A percentile compares a stretch with the other conserved stretches of the same genome.
Evolutionary conservation across 257 asterid species (phyloP).

Genomic region (Fraxinus pennsylvanica): DNA sequence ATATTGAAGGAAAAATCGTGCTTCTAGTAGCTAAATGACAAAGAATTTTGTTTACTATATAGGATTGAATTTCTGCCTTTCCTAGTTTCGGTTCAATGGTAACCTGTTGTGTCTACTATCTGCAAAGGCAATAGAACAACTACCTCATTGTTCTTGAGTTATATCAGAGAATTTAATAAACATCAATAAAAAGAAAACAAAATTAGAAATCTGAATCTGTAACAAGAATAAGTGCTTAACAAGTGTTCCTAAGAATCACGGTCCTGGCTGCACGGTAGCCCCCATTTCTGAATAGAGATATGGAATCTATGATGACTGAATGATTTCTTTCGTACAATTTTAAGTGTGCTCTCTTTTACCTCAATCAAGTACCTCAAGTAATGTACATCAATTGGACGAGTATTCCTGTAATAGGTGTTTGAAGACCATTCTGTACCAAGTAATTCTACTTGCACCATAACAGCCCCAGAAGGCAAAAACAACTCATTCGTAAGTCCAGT

Average conservation of each 20-base stretch:
- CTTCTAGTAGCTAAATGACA: too few species aligned
- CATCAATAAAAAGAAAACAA: background rate
- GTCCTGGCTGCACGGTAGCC: conserved; percentile 56
- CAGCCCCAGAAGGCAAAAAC: conserved; percentile 63
- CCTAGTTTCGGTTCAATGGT: too few species aligned
- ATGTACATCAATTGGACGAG: conserved; percentile 54
- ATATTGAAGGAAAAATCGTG: too few species aligned
- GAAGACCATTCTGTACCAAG: conserved; percentile 91
- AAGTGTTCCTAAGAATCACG: conserved; percentile 45
- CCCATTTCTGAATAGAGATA: conserved; percentile 17
- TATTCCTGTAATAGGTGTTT: conserved; percentile 60
- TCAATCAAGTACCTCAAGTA: conserved; percentile 73
- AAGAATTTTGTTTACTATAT: too few species aligned
- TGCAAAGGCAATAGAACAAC: background rate
- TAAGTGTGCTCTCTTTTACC: conserved; percentile 62
- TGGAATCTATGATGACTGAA: conserved; percentile 50
- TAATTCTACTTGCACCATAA: conserved; percentile 71
- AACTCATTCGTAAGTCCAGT: conserved; percentile 88
- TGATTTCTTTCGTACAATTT: conserved; percentile 54
- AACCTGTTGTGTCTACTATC: background rate
- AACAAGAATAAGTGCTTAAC: conserved; percentile 51
- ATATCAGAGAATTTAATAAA: background rate
- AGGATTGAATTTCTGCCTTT: too few species aligned
- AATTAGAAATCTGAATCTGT: conserved; percentile 30
- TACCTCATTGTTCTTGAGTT: background rate